Conservation (phyloP, 345 rosid species). For the Psidium guajava region DNA sequence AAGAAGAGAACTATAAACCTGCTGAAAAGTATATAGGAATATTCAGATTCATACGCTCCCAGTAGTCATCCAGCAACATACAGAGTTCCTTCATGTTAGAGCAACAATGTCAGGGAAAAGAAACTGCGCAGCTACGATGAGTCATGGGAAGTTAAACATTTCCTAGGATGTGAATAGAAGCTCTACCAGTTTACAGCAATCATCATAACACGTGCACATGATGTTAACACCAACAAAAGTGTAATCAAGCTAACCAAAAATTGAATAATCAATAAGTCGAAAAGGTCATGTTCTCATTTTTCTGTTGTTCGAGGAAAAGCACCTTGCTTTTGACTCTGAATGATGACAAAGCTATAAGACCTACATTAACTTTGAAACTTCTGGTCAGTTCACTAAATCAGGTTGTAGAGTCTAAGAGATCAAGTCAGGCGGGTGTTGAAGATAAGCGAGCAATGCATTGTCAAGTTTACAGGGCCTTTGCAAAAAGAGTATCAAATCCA, state of each 20-base stretch:
- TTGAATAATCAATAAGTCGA: neutral
- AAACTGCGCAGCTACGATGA: neutral
- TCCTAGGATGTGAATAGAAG: neutral
- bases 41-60: conserved; percentile 90
- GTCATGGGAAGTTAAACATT: neutral
- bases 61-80: conserved; percentile 87
- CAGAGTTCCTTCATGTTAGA: conserved; percentile 53
- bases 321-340: neutral
- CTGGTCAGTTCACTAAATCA: neutral
- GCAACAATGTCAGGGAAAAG: neutral
- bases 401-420: neutral
- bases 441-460: neutral
- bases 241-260: neutral
- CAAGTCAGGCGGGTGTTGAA: neutral
- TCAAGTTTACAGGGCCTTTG: neutral
- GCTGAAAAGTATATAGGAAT: conserved; percentile 95
- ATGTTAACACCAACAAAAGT: neutral
- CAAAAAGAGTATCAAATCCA: neutral
- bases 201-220: neutral
- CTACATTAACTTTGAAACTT: neutral
- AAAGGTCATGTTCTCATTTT: neutral
- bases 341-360: neutral
- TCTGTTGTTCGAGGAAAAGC: neutral
- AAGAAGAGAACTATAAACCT: conserved; percentile 22
- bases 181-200: neutral